Percentiles rank a stretch among this genome's conserved stretches.
phyloP scores from a whole-genome alignment of 495 filamentous ascomycete genomes.

The Aspergillus kassunensis region DNA sequence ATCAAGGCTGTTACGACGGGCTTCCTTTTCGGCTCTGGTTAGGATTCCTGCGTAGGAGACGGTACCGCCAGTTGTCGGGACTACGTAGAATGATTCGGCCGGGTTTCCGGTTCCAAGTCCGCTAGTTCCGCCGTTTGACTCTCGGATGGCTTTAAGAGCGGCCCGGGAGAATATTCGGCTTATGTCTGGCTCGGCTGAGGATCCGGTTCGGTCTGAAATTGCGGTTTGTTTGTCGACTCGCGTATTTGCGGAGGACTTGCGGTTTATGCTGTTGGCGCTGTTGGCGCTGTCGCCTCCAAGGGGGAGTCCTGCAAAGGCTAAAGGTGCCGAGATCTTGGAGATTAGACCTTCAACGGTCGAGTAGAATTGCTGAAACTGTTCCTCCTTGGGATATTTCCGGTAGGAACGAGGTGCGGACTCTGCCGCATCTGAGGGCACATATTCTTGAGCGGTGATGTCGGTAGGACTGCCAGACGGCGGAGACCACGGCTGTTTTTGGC shows the following conservation, averaged over 20 bases:
- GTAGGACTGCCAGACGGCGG: constrained; percentile 32
- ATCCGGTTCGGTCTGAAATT: constrained; percentile 32
- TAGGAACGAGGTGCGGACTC: constrained; percentile 14
- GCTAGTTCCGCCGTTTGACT: constrained; percentile 40
- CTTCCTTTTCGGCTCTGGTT: constrained; percentile 64
- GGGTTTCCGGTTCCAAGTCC: constrained; percentile 39
- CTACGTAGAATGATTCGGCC: constrained; percentile 90
- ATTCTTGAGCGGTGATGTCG: constrained; percentile 35
- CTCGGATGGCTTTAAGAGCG: constrained; percentile 65
- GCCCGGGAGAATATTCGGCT: constrained; percentile 73
- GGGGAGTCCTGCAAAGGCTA: constrained; percentile 90
- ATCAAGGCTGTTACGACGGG: constrained; percentile 44
- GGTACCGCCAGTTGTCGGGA: constrained; percentile 84
- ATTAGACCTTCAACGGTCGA: constrained; percentile 80
- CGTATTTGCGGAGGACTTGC: constrained; percentile 37
- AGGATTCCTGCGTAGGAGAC: constrained; percentile 87
- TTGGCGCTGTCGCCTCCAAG: constrained; percentile 53
- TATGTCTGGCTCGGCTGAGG: constrained; percentile 62
- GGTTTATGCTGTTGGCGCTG: constrained; percentile 27
- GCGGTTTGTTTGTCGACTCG: constrained; percentile 38
- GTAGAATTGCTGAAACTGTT: constrained; percentile 86
- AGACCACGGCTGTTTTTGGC: constrained; percentile 34
- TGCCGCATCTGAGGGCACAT: constrained; percentile 23
- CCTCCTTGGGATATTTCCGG: constrained; percentile 48
- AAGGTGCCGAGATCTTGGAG: constrained; percentile 76